Evolutionary conservation across 345 rosid genomes (phyloP), one percentile per base, ranked within the genome.

Genomic region (Eucalyptus decipiens): DNA sequence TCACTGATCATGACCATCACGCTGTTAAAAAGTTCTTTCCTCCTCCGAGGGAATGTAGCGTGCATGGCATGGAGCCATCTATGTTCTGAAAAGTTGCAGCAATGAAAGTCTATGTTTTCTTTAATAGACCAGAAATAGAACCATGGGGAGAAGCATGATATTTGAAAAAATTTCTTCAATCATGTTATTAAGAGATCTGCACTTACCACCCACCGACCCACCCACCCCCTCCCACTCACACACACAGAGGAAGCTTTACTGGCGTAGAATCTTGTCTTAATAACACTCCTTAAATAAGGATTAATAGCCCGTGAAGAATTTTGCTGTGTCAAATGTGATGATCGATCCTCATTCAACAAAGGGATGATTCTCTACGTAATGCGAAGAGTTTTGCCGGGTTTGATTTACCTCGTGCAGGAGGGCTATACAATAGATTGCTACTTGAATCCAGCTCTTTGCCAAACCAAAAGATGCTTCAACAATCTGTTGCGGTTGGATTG

Each of bases 221-320:
- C 4, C 32, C 6, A 6, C 23, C 12, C 2, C 5, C 5, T 11
- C 3, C 28, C 8, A 1, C 34, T 2, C 69, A 14, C 72, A 30
- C 72, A 1, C 18, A 14, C 37, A 13, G 0, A 65, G 17, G 72
- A 65, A 65, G 37, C 34, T 65, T 13, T 30, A 30, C 30, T n/a
- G 72, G 37, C 72, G 5, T 65, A 14, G 34, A 65, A 62, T 62
- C 34, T 62, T 62, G 34, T 62, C 3, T 62, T 62, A 14, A 13
- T 30, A 30, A 65, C 34, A 65, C 37, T 65, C 37, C 19, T 30
- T n/a, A 2, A 30, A 14, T 4, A 30, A 13, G 72, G 72, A 62
- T 12, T 6, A 13, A 65, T 65, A 65, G 72, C 37, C 37, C 19
- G 10, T 15, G 37, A 65, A 30, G 34, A 62, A 65, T 65, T 7